A percentile compares a stretch with the other conserved stretches of the same genome.
These are phyloP conservation scores for Daldinia childiae DNA, from an alignment of 495 filamentous ascomycete genomes.

Conservation along the genomic window DNA sequence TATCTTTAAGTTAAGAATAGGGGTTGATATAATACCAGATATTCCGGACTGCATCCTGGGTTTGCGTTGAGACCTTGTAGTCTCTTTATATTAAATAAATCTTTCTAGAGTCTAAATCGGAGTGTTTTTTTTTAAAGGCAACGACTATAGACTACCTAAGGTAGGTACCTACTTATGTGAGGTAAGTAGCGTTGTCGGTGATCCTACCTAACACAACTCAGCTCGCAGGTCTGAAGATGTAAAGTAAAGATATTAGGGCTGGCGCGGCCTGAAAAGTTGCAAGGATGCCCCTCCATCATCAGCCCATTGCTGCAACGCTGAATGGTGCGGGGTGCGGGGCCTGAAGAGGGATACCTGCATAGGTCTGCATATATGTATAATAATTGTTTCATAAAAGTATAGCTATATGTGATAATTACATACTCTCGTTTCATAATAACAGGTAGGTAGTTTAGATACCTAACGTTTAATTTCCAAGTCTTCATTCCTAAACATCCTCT, in stretches of 20 bases:
- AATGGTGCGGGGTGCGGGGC: constrained; percentile 26
- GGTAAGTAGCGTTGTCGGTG: background rate
- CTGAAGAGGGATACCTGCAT: constrained; percentile 6
- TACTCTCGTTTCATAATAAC: no score
- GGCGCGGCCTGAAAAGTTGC: constrained; percentile 4
- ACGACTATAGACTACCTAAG: no score
- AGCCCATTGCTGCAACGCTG: background rate
- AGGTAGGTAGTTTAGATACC: no score
- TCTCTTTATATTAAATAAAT: background rate
- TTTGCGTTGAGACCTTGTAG: background rate
- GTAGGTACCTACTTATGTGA: no score
- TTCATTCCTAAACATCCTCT: background rate
- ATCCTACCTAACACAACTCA: background rate
- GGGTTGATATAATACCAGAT: constrained; percentile 64
- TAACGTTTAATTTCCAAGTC: no score
- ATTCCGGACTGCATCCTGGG: constrained; percentile 87
- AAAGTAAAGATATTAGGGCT: background rate
- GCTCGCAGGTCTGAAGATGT: background rate
- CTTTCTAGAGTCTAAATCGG: background rate
- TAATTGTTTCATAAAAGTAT: background rate
- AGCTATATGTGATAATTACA: no score
- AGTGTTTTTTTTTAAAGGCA: background rate
- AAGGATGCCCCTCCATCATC: constrained; percentile 31
- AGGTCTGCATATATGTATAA: background rate
- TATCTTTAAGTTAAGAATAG: constrained; percentile 8